A percentile compares a stretch with the other conserved stretches of the same genome.
These are phyloP conservation scores for Ceratocystiopsis sp. DNA, from an alignment of 2,329 filamentous ascomycete species.

Conservation along the genomic window DNA sequence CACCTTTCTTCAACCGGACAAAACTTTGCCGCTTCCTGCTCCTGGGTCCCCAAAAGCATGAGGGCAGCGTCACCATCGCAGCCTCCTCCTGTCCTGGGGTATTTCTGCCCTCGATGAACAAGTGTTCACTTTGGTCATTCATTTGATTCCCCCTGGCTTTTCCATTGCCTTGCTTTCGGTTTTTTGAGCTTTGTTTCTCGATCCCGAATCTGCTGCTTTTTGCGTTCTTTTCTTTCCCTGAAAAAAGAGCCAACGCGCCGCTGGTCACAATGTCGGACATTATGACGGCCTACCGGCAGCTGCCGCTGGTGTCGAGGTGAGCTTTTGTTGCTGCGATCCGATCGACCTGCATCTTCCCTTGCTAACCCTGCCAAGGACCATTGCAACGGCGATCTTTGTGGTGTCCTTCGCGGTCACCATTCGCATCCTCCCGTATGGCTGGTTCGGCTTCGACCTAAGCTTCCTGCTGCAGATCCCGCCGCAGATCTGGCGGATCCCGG, in stretches of 20 bases:
- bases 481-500: conserved; percentile 25
- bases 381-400: conserved; percentile 45
- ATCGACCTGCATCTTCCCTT: not conserved
- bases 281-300: conserved; percentile 22
- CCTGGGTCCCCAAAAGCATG: conserved; percentile 5
- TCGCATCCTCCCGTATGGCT: conserved; percentile 31
- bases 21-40: too few relatives aligned
- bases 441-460: conserved; percentile 36
- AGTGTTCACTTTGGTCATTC: not conserved
- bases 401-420: conserved; percentile 45
- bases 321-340: conserved; percentile 3
- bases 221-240: too few relatives aligned
- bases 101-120: conserved; percentile 9
- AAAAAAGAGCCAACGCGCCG: too few relatives aligned
- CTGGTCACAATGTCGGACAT: conserved; percentile 21
- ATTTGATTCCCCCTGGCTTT: not conserved
- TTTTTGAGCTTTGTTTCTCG: not conserved
- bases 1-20: not conserved
- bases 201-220: too few relatives aligned
- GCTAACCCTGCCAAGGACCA: conserved; percentile 33
- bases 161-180: not conserved
- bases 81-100: conserved; percentile 8
- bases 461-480: conserved; percentile 37
- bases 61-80: conserved; percentile 9
- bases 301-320: conserved; percentile 26